Conservation (phyloP, 805 yeast genomes). For the Millerozyma acaciae region DNA sequence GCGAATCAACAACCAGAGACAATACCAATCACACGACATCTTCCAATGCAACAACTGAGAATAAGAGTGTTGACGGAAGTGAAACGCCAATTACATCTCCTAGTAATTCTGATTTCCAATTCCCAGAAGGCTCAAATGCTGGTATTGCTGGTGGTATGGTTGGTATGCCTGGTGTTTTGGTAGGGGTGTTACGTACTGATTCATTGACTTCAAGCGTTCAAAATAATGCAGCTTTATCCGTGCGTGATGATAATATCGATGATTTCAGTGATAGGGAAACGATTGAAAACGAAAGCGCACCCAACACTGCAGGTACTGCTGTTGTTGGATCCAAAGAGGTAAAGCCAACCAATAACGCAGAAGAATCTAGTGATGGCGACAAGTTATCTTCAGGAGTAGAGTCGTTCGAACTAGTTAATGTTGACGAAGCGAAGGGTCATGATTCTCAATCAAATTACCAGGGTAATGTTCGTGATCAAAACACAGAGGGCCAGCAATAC, state of each 20-base stretch:
- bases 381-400: conserved; percentile 44
- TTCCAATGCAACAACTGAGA: conserved; percentile 25
- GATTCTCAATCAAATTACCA: conserved; percentile 7
- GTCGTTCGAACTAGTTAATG: conserved; percentile 52
- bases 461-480: not conserved
- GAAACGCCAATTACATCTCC: conserved; percentile 51
- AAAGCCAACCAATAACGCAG: conserved; percentile 12
- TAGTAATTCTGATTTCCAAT: conserved; percentile 45
- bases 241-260: conserved; percentile 64
- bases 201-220: conserved; percentile 88
- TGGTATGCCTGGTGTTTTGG: conserved; percentile 43
- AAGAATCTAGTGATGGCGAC: conserved; percentile 33
- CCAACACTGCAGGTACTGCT: conserved; percentile 17
- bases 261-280: conserved; percentile 42
- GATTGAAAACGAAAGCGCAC: conserved; percentile 21
- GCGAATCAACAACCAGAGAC: conserved; percentile 12
- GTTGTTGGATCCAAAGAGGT: conserved; percentile 18
- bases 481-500: conserved; percentile 2
- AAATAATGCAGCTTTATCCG: conserved; percentile 88
- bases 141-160: conserved; percentile 38
- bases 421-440: conserved; percentile 39
- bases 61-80: conserved; percentile 21
- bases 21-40: conserved; percentile 32
- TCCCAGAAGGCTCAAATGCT: conserved; percentile 28
- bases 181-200: conserved; percentile 59